phyloP scores from a whole-genome alignment of 306 rosid genomes.

The Lathyrus sativus region DNA sequence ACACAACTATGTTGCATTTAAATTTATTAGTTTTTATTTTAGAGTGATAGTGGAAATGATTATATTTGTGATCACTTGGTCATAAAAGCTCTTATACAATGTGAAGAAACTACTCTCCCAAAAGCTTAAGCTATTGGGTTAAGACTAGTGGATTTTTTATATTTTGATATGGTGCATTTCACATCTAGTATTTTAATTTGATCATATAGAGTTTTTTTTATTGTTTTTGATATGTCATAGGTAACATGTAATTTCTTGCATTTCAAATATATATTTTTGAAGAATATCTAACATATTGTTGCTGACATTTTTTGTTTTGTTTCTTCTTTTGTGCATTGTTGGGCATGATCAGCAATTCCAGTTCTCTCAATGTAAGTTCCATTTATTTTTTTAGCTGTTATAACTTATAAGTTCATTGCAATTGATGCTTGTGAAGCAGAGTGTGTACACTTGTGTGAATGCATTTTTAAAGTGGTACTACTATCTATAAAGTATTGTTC shows the following conservation, averaged over 20 bases:
- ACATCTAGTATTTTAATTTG: neutral
- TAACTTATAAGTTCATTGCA: conserved; percentile 24
- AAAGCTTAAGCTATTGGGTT: conserved; percentile 13
- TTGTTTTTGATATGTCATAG: conserved; percentile 20
- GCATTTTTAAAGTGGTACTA: conserved; percentile 11
- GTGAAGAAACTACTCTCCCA: conserved; percentile 13
- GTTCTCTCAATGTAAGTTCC: conserved; percentile 95
- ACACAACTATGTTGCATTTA: neutral
- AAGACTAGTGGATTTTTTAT: neutral
- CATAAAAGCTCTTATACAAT: neutral
- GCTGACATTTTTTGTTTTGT: conserved; percentile 48
- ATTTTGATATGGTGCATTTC: neutral
- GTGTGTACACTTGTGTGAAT: conserved; percentile 19
- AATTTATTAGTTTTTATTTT: neutral
- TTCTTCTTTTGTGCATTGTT: conserved; percentile 42
- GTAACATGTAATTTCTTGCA: conserved; percentile 12
- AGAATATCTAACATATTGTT: conserved; percentile 35
- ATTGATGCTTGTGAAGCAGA: conserved; percentile 33
- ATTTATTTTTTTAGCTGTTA: conserved; percentile 30
- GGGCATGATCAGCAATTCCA: conserved; percentile 86
- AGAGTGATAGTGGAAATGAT: neutral
- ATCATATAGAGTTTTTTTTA: neutral
- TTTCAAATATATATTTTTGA: conserved; percentile 4
- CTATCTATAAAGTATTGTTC: conserved; percentile 5
- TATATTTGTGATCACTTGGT: conserved; percentile 7